These are phyloP conservation scores for Naganishia vaughanmartiniae DNA, from an alignment of 768 basidiomycete genomes.

Conservation along the genomic window DNA sequence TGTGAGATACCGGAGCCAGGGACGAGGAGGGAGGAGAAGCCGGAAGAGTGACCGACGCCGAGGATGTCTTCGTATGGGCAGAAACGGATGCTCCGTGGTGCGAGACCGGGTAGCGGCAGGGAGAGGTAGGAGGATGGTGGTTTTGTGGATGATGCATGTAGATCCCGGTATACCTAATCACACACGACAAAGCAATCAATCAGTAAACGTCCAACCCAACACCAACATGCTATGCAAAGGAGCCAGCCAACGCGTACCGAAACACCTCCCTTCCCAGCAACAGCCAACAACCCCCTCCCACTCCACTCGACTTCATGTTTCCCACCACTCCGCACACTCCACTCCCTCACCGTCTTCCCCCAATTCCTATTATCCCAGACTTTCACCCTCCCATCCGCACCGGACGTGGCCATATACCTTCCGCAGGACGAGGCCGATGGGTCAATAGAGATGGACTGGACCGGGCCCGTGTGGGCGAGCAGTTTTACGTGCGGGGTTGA, in stretches of 20 bases:
- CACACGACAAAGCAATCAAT: too few species aligned
- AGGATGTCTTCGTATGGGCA: conserved; percentile 59
- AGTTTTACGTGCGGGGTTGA: conserved; percentile 87
- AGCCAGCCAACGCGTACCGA: conserved; percentile 57
- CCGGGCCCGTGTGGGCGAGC: conserved; percentile 84
- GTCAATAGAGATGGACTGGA: conserved; percentile 76
- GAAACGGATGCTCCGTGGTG: conserved; percentile 74
- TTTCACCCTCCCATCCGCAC: conserved; percentile 82
- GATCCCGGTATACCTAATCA: conserved; percentile 64
- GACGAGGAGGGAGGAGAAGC: conserved; percentile 79
- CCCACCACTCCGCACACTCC: conserved; percentile 58
- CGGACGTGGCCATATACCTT: conserved; percentile 84
- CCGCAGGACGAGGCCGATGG: conserved; percentile 68
- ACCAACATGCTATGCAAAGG: too few species aligned
- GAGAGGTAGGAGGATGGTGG: conserved; percentile 75
- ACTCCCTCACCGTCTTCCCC: conserved; percentile 78
- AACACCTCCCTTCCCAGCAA: conserved; percentile 76
- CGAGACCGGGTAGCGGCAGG: conserved; percentile 75
- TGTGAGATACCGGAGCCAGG: conserved; percentile 92
- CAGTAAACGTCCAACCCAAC: too few species aligned
- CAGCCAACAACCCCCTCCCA: conserved; percentile 74
- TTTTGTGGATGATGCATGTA: conserved; percentile 55
- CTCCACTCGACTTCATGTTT: conserved; percentile 79
- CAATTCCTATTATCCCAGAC: conserved; percentile 97
- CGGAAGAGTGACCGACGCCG: conserved; percentile 56